These are phyloP conservation scores for Litsea cubeba DNA, from an alignment of 164 flowering plant genomes.

Conservation along the genomic window DNA sequence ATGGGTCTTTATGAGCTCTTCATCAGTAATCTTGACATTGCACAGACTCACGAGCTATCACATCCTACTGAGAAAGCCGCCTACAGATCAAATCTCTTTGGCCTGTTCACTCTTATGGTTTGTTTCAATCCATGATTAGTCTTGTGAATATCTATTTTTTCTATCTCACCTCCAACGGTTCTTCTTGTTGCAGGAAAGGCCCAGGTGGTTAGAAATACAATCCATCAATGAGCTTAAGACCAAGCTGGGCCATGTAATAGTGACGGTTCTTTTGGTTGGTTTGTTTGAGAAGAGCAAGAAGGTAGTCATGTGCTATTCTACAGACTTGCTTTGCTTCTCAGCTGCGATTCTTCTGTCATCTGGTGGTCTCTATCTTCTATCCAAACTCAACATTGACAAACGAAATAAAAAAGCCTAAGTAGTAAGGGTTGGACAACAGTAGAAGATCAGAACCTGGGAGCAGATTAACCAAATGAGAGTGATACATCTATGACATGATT, in stretches of 20 bases:
- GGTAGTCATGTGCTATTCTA: conserved; percentile 49
- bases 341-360: conserved; percentile 69
- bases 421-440: not conserved
- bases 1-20: conserved; percentile 94
- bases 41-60: conserved; percentile 15
- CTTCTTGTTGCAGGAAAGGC: conserved; percentile 55
- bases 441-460: not conserved
- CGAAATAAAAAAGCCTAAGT: not conserved
- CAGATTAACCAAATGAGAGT: not conserved
- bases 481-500: no score
- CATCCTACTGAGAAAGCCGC: conserved; percentile 21
- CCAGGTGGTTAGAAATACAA: conserved; percentile 70
- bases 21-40: conserved; percentile 62
- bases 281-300: conserved; percentile 74
- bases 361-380: conserved; percentile 56
- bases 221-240: conserved; percentile 78
- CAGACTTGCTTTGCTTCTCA: conserved; percentile 78
- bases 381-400: conserved; percentile 48
- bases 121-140: not conserved
- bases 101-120: conserved; percentile 69
- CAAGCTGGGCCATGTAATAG: conserved; percentile 88
- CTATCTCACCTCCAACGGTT: not conserved
- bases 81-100: conserved; percentile 61
- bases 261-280: conserved; percentile 82
- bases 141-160: not conserved